A percentile compares a stretch with the other conserved stretches of the same genome.
These are phyloP conservation scores for Tinospora cordifolia DNA, from an alignment of 164 flowering plant genomes.

Conservation along the genomic window DNA sequence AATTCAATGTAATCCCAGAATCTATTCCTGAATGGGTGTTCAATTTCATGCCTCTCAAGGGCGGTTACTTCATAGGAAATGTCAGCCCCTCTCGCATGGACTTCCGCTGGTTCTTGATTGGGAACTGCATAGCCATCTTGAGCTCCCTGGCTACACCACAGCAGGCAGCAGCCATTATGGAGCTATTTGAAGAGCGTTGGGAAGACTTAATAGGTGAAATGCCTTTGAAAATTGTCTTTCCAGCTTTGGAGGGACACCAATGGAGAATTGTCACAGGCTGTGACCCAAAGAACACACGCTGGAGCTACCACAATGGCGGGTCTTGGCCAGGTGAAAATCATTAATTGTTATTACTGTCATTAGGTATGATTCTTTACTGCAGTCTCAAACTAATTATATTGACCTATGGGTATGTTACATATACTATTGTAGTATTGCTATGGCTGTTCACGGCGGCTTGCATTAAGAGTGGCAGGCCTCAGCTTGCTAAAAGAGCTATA, in stretches of 20 bases:
- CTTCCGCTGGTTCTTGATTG: slow-evolving; percentile 38
- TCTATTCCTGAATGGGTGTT: slow-evolving; percentile 42
- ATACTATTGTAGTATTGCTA: slow-evolving; percentile 24
- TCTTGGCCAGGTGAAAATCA: slow-evolving; percentile 36
- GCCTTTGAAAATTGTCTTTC: slow-evolving; percentile 33
- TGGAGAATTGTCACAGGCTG: slow-evolving; percentile 32
- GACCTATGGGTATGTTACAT: neutral
- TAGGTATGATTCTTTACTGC: neutral
- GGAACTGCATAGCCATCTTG: slow-evolving; percentile 43
- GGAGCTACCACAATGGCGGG: slow-evolving; percentile 39
- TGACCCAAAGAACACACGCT: slow-evolving; percentile 30
- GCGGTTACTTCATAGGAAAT: slow-evolving; percentile 40
- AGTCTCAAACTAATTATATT: neutral
- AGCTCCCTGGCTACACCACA: slow-evolving; percentile 28
- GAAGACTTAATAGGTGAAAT: slow-evolving; percentile 35
- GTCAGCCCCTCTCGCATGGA: slow-evolving; percentile 44
- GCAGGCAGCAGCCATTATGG: slow-evolving; percentile 37
- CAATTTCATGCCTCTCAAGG: slow-evolving; percentile 36
- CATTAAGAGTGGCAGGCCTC: slow-evolving; percentile 32
- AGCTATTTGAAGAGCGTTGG: slow-evolving; percentile 38
- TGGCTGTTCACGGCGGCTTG: slow-evolving; percentile 41
- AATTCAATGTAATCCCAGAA: slow-evolving; percentile 36
- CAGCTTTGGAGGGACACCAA: slow-evolving; percentile 30
- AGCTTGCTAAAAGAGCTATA: slow-evolving; percentile 32
- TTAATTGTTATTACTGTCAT: too few relatives aligned